Evolutionary conservation across 192 early-diverging fungal genomes (phyloP), one percentile per base, ranked within the genome.

Genomic region (Coemansia sp.): DNA sequence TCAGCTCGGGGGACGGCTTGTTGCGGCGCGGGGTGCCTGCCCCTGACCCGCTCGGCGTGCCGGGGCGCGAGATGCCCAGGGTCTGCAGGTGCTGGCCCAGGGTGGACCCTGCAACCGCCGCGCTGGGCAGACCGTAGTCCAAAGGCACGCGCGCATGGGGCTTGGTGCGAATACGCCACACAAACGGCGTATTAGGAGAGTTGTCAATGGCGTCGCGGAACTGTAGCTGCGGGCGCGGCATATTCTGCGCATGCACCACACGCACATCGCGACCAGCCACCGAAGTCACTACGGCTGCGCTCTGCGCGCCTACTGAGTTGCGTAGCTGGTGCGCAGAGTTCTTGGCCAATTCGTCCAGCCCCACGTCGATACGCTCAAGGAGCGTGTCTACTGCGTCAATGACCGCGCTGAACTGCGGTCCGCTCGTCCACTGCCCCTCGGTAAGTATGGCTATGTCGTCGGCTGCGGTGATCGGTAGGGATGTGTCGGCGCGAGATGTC

Each of bases 121-220:
- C 55, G 24, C 73, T 55, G 13, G 78, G 81, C 78, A 87, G 58
- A 46, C 88, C 87, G 38, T 89, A 75, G 49, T 90, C 90, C 62
- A 98, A 85, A 11, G 95, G 92, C 6, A 89, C 88, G 18, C 71
- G 71, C 0, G 96, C 94, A 68, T 98, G 89, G 47, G 90, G 90
- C 76, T 99, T 99, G 12, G 83, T 63, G 13, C 70, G 84, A 68
- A 99, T 88, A 69, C 94, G 97, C 68, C 89, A 87, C 22, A 89
- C 85, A 79, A 93, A 97, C 16, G 93, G 95, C 39, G 87, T 81
- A 6, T 58, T 78, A 38, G 85, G 74, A 1, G 92, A 92, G 66
- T 99, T 99, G 77, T 99, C 97, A 15, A 97, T 80, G 18, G 76
- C 86, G 70, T 97, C 97, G 24, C 87, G 84, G 72, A 99, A 99